Evolutionary conservation across 192 early-diverging fungal species (phyloP).

Genomic region (Gryganskiella cystojenkinii): DNA sequence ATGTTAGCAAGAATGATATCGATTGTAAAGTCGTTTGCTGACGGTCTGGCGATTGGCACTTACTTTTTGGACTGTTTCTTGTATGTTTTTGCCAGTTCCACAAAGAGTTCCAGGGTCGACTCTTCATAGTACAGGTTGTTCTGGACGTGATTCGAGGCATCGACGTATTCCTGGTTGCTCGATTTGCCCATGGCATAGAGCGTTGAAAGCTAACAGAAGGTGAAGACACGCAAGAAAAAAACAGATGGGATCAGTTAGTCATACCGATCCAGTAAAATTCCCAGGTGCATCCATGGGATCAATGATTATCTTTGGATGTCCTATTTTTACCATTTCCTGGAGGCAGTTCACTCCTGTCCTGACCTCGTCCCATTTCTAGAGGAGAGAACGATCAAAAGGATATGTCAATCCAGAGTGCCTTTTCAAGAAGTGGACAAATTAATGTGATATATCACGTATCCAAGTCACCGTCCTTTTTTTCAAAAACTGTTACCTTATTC

Average conservation of each 20-base stretch:
- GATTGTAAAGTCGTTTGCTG: too few relatives aligned
- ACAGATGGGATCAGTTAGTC: not conserved
- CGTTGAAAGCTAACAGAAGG: slow-evolving; percentile 53
- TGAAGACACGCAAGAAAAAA: too few relatives aligned
- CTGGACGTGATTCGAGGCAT: slow-evolving; percentile 72
- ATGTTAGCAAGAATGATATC: too few relatives aligned
- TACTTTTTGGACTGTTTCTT: slow-evolving; percentile 58
- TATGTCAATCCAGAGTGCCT: not conserved
- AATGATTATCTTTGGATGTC: too few relatives aligned
- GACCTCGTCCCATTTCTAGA: slow-evolving; percentile 65
- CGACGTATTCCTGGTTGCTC: slow-evolving; percentile 58
- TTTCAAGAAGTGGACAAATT: not conserved
- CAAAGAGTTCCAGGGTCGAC: slow-evolving; percentile 66
- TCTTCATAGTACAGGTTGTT: slow-evolving; percentile 79
- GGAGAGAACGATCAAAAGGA: not conserved
- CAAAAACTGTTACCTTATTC: slow-evolving; percentile 31
- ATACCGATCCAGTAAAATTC: not conserved
- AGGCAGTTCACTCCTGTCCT: slow-evolving; percentile 66
- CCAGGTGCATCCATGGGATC: too few relatives aligned
- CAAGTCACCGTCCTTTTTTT: slow-evolving; percentile 16
- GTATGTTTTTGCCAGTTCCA: slow-evolving; percentile 60
- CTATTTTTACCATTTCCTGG: slow-evolving; percentile 73
- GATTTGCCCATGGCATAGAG: slow-evolving; percentile 65
- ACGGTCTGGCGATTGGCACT: too few relatives aligned
- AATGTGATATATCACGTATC: not conserved